These are phyloP conservation scores for Protoeuglena noctilucae DNA, from an alignment of 139 green algal species.

Conservation along the genomic window DNA sequence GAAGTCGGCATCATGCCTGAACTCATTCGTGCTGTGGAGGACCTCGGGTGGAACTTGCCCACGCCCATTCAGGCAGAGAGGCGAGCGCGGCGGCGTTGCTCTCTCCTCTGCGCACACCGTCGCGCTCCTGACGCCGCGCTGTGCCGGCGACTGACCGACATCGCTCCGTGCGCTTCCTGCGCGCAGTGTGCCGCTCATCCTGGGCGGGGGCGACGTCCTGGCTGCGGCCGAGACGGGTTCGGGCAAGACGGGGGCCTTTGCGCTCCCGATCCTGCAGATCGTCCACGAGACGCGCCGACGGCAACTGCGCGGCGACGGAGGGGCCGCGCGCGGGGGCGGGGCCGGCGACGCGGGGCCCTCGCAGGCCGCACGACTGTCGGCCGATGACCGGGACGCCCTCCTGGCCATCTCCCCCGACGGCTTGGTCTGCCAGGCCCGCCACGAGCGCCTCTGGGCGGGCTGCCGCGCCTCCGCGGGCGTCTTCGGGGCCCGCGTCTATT, in stretches of 20 bases:
- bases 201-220: constrained; percentile 73
- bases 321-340: not conserved
- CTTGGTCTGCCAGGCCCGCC: constrained; percentile 29
- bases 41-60: constrained; percentile 38
- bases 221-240: constrained; percentile 77
- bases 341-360: not conserved
- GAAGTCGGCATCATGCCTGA: constrained; percentile 49
- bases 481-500: constrained; percentile 27
- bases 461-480: constrained; percentile 29
- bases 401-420: constrained; percentile 35
- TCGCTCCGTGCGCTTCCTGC: not conserved
- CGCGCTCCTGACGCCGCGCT: not conserved
- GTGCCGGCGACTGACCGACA: not conserved
- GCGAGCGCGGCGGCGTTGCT: not conserved
- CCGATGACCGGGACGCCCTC: constrained; percentile 17
- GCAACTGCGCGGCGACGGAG: not conserved
- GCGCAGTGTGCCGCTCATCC: constrained; percentile 34
- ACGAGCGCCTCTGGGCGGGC: constrained; percentile 36
- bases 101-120: not conserved
- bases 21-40: constrained; percentile 39
- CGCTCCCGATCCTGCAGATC: constrained; percentile 65
- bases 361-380: not conserved
- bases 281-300: constrained; percentile 32
- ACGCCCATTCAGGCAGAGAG: not conserved
- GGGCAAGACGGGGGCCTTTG: constrained; percentile 79